Percentiles rank a stretch among this genome's conserved stretches.
phyloP scores from a whole-genome alignment of 176 grass and related monocot genomes.

The Tillandsia fasciculata region DNA sequence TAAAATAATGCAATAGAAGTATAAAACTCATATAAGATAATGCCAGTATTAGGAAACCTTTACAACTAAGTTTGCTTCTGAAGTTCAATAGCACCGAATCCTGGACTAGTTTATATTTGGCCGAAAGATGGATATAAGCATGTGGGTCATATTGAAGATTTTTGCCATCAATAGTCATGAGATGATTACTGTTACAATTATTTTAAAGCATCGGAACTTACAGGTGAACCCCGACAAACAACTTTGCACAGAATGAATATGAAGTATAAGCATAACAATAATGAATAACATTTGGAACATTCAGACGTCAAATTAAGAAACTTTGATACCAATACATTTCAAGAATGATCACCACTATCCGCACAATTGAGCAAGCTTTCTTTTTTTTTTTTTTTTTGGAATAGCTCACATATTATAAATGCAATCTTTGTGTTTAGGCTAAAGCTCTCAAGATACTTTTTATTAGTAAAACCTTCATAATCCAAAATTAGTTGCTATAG shows the following conservation, averaged over 20 bases:
- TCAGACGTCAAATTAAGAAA: neutral
- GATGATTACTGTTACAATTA: neutral
- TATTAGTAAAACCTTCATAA: neutral
- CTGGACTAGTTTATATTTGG: no score
- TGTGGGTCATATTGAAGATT: neutral
- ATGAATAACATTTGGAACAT: neutral
- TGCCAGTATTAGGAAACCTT: no score
- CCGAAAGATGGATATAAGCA: constrained; percentile 17
- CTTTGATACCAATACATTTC: neutral
- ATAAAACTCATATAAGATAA: no score
- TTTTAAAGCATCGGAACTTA: no score
- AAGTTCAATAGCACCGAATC: no score
- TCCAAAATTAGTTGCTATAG: neutral
- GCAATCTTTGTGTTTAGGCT: neutral
- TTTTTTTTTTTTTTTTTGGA: no score
- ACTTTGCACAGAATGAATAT: neutral
- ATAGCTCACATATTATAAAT: neutral
- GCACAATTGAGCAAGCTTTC: neutral
- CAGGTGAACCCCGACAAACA: no score
- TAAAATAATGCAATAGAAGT: no score
- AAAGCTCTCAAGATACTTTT: neutral
- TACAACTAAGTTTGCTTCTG: no score
- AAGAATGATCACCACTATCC: neutral
- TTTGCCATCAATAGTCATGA: neutral
- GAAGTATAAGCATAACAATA: neutral